These are phyloP conservation scores for Phyllosticta citrichinensis DNA, from an alignment of 2,329 filamentous ascomycete genomes.

Conservation along the genomic window DNA sequence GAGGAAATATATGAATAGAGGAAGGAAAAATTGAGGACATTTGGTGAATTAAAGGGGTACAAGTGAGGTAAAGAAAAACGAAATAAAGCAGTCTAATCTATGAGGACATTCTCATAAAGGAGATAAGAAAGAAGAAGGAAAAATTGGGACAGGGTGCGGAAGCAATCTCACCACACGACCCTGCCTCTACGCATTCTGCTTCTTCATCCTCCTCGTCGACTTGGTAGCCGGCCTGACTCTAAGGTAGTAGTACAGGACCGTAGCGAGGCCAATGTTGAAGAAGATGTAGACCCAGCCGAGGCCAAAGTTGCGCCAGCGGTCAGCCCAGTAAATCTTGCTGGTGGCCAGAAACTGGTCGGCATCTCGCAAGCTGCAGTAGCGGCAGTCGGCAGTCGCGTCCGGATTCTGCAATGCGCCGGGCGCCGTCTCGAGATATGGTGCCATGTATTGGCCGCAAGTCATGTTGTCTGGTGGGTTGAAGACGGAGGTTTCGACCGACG, in stretches of 20 bases:
- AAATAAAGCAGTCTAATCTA: no score
- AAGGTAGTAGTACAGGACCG: conserved; percentile 47
- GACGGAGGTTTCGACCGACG: conserved; percentile 29
- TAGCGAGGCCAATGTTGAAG: conserved; percentile 52
- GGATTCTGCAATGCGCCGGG: conserved; percentile 37
- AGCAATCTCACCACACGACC: no score
- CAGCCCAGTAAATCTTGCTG: conserved; percentile 33
- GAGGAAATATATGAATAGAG: no score
- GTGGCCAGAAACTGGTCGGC: conserved; percentile 38
- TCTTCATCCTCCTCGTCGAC: neutral
- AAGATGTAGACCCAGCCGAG: conserved; percentile 57
- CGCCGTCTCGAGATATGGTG: conserved; percentile 25
- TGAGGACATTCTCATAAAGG: no score
- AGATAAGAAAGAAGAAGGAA: no score
- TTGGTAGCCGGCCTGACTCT: conserved; percentile 14
- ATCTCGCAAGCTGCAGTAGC: conserved; percentile 37
- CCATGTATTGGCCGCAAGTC: conserved; percentile 37
- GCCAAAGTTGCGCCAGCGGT: conserved; percentile 61
- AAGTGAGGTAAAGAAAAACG: no score
- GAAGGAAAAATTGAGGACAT: no score
- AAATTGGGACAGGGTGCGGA: no score
- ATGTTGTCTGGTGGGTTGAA: conserved; percentile 33
- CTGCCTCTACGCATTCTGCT: no score
- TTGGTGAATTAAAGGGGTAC: no score
- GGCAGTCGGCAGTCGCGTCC: conserved; percentile 35